Evolutionary conservation across 306 rosid species (phyloP).

Genomic region (Corylus heterophylla): DNA sequence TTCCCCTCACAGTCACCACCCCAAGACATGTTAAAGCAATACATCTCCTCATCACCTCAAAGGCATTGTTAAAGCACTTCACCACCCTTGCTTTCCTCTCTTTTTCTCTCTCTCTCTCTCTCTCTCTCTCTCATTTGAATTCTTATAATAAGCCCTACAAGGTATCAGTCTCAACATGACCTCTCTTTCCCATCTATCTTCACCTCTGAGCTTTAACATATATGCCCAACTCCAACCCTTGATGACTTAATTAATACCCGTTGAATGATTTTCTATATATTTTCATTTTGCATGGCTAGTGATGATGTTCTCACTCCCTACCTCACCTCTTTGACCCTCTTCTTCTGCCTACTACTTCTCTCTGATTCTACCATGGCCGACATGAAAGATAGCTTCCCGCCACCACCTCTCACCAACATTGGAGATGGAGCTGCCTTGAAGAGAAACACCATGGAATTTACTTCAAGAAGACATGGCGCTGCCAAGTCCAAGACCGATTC

Average conservation of each 20-base stretch:
- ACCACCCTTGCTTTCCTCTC: constrained; percentile 41
- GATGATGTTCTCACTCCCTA: constrained; percentile 38
- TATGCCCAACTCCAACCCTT: constrained; percentile 7
- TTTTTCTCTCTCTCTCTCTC: constrained; percentile 31
- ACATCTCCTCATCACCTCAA: constrained; percentile 31
- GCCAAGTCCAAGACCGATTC: constrained; percentile 27
- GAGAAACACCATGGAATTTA: constrained; percentile 22
- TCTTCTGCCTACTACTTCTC: constrained; percentile 43
- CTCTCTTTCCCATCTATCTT: constrained; percentile 23
- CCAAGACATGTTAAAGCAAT: constrained; percentile 33
- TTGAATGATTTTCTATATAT: constrained; percentile 37
- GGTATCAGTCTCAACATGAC: constrained; percentile 26
- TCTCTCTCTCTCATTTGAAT: constrained; percentile 33
- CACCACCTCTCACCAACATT: constrained; percentile 18
- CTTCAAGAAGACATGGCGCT: constrained; percentile 26
- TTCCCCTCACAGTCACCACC: constrained; percentile 24
- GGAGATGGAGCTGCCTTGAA: constrained; percentile 19
- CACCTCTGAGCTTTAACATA: constrained; percentile 14
- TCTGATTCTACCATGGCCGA: constrained; percentile 41
- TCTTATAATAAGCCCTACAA: constrained; percentile 36
- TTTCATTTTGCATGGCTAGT: constrained; percentile 64
- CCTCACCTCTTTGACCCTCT: constrained; percentile 24
- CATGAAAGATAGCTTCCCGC: constrained; percentile 18
- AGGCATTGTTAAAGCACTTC: constrained; percentile 38
- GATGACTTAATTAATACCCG: constrained; percentile 11